A percentile compares a stretch with the other conserved stretches of the same genome.
phyloP scores from a whole-genome alignment of 2,329 filamentous ascomycete genomes.

The Polytolypa hystricis region DNA sequence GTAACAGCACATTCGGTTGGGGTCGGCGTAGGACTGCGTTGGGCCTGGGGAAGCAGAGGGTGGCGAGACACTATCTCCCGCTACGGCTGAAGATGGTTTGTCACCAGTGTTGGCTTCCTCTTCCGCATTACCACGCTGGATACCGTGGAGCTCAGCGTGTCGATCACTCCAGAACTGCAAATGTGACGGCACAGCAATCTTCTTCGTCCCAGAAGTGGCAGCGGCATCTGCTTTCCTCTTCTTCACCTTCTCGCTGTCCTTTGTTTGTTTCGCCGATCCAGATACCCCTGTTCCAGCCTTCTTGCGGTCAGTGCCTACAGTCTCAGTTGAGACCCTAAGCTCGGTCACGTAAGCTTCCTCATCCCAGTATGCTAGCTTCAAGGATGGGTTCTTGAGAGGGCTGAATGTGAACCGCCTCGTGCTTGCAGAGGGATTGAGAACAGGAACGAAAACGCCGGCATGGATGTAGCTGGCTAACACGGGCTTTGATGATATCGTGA shows the following conservation, averaged over 20 bases:
- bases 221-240: slow-evolving; percentile 37
- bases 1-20: slow-evolving; percentile 47
- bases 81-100: slow-evolving; percentile 13
- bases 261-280: slow-evolving; percentile 21
- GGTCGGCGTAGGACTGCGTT: slow-evolving; percentile 50
- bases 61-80: slow-evolving; percentile 15
- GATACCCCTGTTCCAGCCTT: slow-evolving; percentile 11
- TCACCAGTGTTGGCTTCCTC: slow-evolving; percentile 16
- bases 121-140: slow-evolving; percentile 21
- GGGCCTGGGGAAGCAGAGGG: slow-evolving; percentile 24
- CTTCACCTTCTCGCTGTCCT: slow-evolving; percentile 35
- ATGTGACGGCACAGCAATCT: slow-evolving; percentile 49
- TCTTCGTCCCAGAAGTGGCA: slow-evolving; percentile 24
- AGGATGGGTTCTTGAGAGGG: slow-evolving; percentile 55
- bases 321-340: slow-evolving; percentile 45
- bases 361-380: slow-evolving; percentile 68
- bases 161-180: slow-evolving; percentile 62
- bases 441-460: slow-evolving; percentile 72
- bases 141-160: slow-evolving; percentile 55
- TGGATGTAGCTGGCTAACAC: slow-evolving; percentile 67
- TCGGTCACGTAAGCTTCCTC: slow-evolving; percentile 60
- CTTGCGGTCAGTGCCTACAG: slow-evolving; percentile 25
- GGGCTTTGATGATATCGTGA: slow-evolving; percentile 64
- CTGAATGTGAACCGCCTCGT: slow-evolving; percentile 57
- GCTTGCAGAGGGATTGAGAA: slow-evolving; percentile 48